These are phyloP conservation scores for Xanthoparmelia taractica DNA, from an alignment of 495 filamentous ascomycete species.

Conservation along the genomic window DNA sequence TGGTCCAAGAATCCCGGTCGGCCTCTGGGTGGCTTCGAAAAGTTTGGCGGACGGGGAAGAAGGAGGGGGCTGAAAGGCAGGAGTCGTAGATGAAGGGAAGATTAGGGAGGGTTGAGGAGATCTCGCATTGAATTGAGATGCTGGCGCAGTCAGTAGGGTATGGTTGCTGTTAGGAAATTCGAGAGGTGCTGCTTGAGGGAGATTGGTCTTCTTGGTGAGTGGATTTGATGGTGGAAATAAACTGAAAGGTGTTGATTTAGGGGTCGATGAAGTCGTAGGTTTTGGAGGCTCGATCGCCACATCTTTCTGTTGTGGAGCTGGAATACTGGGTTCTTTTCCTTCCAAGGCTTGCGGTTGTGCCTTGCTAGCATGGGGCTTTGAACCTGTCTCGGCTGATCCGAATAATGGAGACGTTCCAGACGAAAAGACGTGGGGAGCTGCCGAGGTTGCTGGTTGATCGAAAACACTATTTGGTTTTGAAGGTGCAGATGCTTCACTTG, in stretches of 20 bases:
- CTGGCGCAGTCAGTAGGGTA: background rate
- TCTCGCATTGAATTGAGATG: background rate
- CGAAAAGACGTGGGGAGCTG: conserved; percentile 2
- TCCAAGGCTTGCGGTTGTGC: background rate
- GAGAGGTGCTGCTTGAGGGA: background rate
- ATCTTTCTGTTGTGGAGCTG: background rate
- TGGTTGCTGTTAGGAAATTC: background rate
- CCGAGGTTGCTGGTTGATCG: conserved; percentile 4
- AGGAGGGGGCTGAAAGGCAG: background rate
- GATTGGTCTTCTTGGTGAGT: background rate
- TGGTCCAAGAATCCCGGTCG: background rate
- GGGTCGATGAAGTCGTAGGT: background rate
- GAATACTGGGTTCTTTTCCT: background rate
- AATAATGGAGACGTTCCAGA: conserved; percentile 15
- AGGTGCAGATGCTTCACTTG: background rate
- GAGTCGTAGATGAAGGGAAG: background rate
- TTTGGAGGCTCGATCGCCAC: background rate
- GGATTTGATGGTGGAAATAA: background rate
- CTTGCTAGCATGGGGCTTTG: background rate
- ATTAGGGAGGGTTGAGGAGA: background rate
- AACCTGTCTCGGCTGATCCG: background rate
- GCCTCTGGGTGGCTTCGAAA: background rate
- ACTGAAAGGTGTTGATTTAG: background rate
- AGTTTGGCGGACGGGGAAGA: background rate
- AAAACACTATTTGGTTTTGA: background rate